Evolutionary conservation across 495 filamentous ascomycete species (phyloP), one percentile per base, ranked within the genome.

Genomic region (Xylaria scruposa): DNA sequence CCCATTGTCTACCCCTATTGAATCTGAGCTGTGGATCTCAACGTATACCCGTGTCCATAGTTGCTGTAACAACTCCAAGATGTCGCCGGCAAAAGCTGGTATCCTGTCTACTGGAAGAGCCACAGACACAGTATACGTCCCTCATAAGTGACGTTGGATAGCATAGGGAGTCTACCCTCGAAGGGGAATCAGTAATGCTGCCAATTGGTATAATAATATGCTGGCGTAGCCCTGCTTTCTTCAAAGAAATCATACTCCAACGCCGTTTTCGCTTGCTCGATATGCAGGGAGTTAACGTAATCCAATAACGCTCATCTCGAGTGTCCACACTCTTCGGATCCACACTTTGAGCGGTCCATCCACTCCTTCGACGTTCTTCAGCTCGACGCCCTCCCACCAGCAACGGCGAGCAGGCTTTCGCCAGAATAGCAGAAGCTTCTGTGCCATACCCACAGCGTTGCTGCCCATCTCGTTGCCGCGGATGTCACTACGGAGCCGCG

Each of bases 301-400:
- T 61, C 94, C 94, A 79, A 97, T 97, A 49, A 97, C 94, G 81
- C 93, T 96, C 96, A 99, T 99, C 88, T 99, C 96, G 69, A 99
- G 85, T 71, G 96, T 99, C 96, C 96, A 99, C 71, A 99, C 96
- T 76, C 96, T 86, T 71, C 96, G 87, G 76, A 98, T 97, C 96
- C 96, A 99, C 71, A 98, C 94, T 81, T 98, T 99, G 77, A 99
- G 84, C 75, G 90, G 92, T 36, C 96, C 97, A 46, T 97, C 90
- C 19, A 98, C 89, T 13, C 96, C 96, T 61, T 97, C 97, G 17
- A 99, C 93, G 67, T 91, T 82, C 21, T 94, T 88, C 26, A 99
- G 85, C 77, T 98, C 95, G n/a, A 98, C 91, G 10, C 96, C 97
- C 79, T 98, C 96, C 96, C 96, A 99, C 96, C 96, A 99, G 84